Evolutionary conservation across 169 alveolate genomes (phyloP).

Genomic region (Eimeria maxima): DNA sequence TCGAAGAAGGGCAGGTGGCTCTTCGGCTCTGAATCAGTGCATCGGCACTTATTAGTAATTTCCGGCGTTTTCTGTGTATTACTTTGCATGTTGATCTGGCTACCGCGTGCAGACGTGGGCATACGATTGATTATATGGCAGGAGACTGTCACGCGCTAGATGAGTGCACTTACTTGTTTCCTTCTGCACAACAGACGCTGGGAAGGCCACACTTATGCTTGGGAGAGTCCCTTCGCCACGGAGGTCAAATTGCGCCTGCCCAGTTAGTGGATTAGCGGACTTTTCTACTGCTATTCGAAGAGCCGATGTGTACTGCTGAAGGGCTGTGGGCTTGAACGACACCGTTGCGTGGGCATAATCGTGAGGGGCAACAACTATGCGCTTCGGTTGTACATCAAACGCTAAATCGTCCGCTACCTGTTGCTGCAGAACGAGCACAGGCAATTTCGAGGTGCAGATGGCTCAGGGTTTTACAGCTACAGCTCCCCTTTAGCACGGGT

Average conservation of each 20-base stretch:
- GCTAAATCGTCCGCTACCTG: slow-evolving; percentile 91
- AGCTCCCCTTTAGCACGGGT: not conserved
- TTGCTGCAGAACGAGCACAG: slow-evolving; percentile 25
- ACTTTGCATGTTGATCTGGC: not conserved
- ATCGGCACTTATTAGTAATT: not conserved
- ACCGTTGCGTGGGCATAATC: slow-evolving; percentile 92
- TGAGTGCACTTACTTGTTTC: slow-evolving; percentile 84
- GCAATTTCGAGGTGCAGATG: not conserved
- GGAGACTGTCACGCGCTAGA: slow-evolving; percentile 61
- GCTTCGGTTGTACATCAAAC: slow-evolving; percentile 92
- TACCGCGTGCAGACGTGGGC: not conserved
- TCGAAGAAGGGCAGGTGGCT: slow-evolving; percentile 88
- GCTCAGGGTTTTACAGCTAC: not conserved
- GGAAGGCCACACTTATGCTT: slow-evolving; percentile 88
- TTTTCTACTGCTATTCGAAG: slow-evolving; percentile 95
- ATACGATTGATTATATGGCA: not conserved
- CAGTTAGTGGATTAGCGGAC: slow-evolving; percentile 84
- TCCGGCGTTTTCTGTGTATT: too few relatives aligned
- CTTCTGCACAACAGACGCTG: slow-evolving; percentile 33
- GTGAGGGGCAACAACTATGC: slow-evolving; percentile 94
- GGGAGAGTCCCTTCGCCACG: slow-evolving; percentile 98
- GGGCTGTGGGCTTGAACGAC: slow-evolving; percentile 93
- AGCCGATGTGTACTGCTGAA: slow-evolving; percentile 94
- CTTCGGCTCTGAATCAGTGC: slow-evolving; percentile 33
- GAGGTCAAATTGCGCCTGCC: slow-evolving; percentile 91